Percentiles rank a stretch among this genome's conserved stretches.
These are phyloP conservation scores for Lachnellula cervina DNA, from an alignment of 2,329 filamentous ascomycete genomes.

Conservation along the genomic window DNA sequence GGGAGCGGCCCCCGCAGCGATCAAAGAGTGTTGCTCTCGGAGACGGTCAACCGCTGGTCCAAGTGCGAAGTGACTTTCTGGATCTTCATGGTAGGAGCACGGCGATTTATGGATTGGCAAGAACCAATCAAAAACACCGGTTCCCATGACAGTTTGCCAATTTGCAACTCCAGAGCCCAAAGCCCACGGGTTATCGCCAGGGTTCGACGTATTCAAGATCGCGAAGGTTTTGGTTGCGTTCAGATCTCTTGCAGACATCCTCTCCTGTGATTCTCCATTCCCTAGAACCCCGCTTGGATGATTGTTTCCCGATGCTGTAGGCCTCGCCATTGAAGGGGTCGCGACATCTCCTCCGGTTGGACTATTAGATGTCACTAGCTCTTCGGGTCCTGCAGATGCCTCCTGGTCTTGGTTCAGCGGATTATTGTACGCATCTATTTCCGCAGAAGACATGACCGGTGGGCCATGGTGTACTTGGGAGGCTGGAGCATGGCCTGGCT, in stretches of 20 bases:
- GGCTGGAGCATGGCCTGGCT: conserved; percentile 10
- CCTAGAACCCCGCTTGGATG: background rate
- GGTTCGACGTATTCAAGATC: conserved; percentile 61
- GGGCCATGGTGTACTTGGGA: background rate
- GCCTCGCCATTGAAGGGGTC: background rate
- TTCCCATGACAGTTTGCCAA: conserved; percentile 75
- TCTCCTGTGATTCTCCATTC: background rate
- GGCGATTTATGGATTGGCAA: conserved; percentile 72
- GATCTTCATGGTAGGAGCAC: conserved; percentile 62
- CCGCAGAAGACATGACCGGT: background rate
- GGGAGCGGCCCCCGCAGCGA: conserved; percentile 1
- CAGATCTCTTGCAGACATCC: conserved; percentile 17
- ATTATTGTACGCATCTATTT: background rate
- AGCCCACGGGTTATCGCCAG: conserved; percentile 83
- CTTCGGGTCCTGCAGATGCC: background rate
- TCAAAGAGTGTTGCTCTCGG: conserved; percentile 31
- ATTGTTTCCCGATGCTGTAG: background rate
- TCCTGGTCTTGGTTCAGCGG: background rate
- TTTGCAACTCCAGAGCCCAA: conserved; percentile 62
- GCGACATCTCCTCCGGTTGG: background rate
- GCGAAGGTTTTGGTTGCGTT: conserved; percentile 65
- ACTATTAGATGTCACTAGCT: background rate
- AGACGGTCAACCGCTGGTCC: conserved; percentile 57
- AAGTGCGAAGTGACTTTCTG: conserved; percentile 63
- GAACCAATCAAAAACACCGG: conserved; percentile 68